These are phyloP conservation scores for Pelargonium myrrhifolium DNA, from an alignment of 441 rosid genomes.

Conservation along the genomic window DNA sequence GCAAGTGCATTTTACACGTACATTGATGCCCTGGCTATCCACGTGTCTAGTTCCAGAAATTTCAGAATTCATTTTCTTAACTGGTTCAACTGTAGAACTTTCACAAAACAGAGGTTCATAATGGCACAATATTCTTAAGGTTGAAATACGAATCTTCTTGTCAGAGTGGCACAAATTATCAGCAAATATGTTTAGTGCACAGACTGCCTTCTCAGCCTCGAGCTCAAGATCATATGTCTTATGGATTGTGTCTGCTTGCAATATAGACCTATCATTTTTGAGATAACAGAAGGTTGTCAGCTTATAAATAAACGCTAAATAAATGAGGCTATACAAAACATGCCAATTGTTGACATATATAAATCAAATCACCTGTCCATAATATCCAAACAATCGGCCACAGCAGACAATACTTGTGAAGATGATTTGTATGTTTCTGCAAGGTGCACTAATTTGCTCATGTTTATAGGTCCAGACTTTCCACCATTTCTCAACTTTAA, in stretches of 20 bases:
- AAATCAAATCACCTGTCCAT: slow-evolving; percentile 47
- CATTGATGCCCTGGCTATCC: slow-evolving; percentile 36
- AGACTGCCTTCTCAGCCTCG: slow-evolving; percentile 33
- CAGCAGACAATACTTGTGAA: slow-evolving; percentile 56
- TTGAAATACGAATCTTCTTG: slow-evolving; percentile 63
- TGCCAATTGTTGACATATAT: slow-evolving; percentile 5
- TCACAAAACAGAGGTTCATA: slow-evolving; percentile 34
- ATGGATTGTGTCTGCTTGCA: slow-evolving; percentile 28
- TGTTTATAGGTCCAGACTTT: slow-evolving; percentile 33
- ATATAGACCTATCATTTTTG: slow-evolving; percentile 34
- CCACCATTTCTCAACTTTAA: slow-evolving; percentile 26
- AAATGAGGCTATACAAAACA: slow-evolving; percentile 9
- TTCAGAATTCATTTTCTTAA: slow-evolving; percentile 48
- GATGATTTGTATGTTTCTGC: slow-evolving; percentile 65
- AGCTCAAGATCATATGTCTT: slow-evolving; percentile 41
- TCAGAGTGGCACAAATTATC: slow-evolving; percentile 66
- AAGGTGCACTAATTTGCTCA: slow-evolving; percentile 46
- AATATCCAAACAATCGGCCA: slow-evolving; percentile 72
- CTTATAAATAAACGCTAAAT: slow-evolving; percentile 1
- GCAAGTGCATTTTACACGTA: slow-evolving; percentile 30
- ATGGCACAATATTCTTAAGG: slow-evolving; percentile 76
- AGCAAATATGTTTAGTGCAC: slow-evolving; percentile 44
- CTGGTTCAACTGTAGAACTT: slow-evolving; percentile 29
- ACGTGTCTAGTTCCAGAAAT: slow-evolving; percentile 24
- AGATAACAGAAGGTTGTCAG: neutral